These are phyloP conservation scores for Coemansia sp. DNA, from an alignment of 192 early-diverging fungal genomes.

Conservation along the genomic window DNA sequence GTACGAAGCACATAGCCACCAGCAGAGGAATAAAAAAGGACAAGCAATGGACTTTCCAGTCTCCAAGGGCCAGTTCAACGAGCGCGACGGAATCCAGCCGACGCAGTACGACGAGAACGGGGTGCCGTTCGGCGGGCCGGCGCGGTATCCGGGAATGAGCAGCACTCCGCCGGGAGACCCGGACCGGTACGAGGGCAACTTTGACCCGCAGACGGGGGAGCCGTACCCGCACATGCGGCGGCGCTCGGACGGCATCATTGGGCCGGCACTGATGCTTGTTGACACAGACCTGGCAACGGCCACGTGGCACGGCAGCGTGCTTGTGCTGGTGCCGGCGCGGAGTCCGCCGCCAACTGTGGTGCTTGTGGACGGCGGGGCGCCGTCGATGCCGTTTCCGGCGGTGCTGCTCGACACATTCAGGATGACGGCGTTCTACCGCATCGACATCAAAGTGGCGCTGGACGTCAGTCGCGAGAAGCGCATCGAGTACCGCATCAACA, in stretches of 20 bases:
- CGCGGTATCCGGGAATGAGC: slow-evolving; percentile 32
- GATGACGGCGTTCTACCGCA: slow-evolving; percentile 65
- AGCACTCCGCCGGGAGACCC: slow-evolving; percentile 15
- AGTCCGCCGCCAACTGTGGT: slow-evolving; percentile 41
- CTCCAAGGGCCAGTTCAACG: slow-evolving; percentile 33
- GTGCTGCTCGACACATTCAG: slow-evolving; percentile 60
- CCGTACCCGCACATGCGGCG: slow-evolving; percentile 39
- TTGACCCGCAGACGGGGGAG: slow-evolving; percentile 49
- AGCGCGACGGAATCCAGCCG: slow-evolving; percentile 21
- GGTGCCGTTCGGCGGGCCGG: slow-evolving; percentile 45
- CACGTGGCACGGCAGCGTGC: slow-evolving; percentile 60
- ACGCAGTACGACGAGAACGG: slow-evolving; percentile 42
- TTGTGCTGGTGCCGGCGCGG: slow-evolving; percentile 49
- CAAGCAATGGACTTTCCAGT: slow-evolving; percentile 50
- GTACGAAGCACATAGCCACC: neutral
- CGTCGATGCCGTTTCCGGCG: slow-evolving; percentile 29
- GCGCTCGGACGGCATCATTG: slow-evolving; percentile 52
- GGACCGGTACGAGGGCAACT: slow-evolving; percentile 54
- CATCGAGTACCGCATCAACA: slow-evolving; percentile 51
- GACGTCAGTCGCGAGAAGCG: slow-evolving; percentile 39
- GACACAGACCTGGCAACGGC: slow-evolving; percentile 56
- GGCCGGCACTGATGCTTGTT: slow-evolving; percentile 58
- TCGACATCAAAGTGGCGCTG: slow-evolving; percentile 58
- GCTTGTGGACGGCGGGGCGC: slow-evolving; percentile 37
- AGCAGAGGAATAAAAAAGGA: neutral